Conservation (phyloP, 371 early-diverging fungal genomes). For the Dichotomocladium elegans region DNA sequence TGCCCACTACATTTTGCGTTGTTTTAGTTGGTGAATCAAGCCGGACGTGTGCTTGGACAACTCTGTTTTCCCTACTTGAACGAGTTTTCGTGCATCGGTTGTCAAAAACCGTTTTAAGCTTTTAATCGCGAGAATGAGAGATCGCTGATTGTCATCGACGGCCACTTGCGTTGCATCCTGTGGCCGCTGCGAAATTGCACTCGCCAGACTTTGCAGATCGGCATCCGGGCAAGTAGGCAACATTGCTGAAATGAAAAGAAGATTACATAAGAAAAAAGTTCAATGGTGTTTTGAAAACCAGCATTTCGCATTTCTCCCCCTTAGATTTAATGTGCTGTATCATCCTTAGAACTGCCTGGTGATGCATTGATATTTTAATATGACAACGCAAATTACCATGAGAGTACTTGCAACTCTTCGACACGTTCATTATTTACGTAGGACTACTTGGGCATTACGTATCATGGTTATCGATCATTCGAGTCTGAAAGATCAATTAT, state of each 20-base stretch:
- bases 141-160: background rate
- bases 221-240: conserved; percentile 6
- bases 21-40: background rate
- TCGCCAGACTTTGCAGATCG: conserved; percentile 5
- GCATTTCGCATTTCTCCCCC: too few species aligned
- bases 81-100: conserved; percentile 12
- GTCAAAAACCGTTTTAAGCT: conserved; percentile 13
- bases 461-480: too few species aligned
- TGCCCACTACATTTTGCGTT: conserved; percentile 13
- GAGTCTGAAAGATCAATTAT: too few species aligned
- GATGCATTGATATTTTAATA: too few species aligned
- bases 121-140: conserved; percentile 8
- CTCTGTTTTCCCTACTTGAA: conserved; percentile 5
- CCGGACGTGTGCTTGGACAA: background rate
- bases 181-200: background rate
- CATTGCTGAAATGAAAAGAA: background rate
- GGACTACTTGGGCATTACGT: too few species aligned
- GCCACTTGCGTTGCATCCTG: background rate
- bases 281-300: too few species aligned
- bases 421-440: too few species aligned
- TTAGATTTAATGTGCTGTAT: too few species aligned
- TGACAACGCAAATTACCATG: too few species aligned
- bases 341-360: too few species aligned
- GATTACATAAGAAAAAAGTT: too few species aligned
- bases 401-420: too few species aligned